Evolutionary conservation across 805 yeast genomes (phyloP), one percentile per base, ranked within the genome.

Genomic region (Yamadazyma scolyti): DNA sequence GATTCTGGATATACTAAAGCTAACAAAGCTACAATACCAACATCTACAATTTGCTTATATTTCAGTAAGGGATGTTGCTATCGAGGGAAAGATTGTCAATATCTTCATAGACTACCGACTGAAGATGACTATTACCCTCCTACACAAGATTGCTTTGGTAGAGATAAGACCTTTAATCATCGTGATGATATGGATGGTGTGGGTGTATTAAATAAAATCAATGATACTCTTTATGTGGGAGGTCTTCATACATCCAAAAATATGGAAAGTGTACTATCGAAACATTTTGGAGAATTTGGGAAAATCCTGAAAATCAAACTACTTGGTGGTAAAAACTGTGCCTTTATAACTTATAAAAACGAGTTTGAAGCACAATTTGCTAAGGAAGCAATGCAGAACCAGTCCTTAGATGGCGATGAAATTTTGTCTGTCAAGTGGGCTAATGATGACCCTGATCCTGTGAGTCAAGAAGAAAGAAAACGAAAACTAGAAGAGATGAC

Each of bases 141-240:
- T 2, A 76, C 87, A 0, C 68, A 76, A 16, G 98, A 90, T 57
- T 89, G 97, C 48, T 90, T 90, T 65, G 97, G 97, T 2, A 64
- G 98, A 37, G 95, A 85, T 48, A 86, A 83, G 54, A 82, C 82
- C 40, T 67, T 82, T 1, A 82, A 77, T 28, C 86, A 85, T 47
- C 63, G 88, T 43, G 96, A 90, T 43, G 97, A 90, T 56, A 88
- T 88, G 96, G 77, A 82, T 17, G 98, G 98, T 20, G 81, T 88
- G 3, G 98, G 97, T 0, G 78, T 86, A 15, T 79, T 90, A 50
- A 68, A 73, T 43, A 60, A 66, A 21, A 64, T 65, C n/a, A 89
- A 88, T 50, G 59, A 78, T 31, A 87, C 96, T 0, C 53, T 90
- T 2, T 89, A 81, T 50, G 73, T 90, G 2, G 93, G 94, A 9